phyloP scores from a whole-genome alignment of 2,329 filamentous ascomycete genomes.

The Pseudohalonectria lignicola region DNA sequence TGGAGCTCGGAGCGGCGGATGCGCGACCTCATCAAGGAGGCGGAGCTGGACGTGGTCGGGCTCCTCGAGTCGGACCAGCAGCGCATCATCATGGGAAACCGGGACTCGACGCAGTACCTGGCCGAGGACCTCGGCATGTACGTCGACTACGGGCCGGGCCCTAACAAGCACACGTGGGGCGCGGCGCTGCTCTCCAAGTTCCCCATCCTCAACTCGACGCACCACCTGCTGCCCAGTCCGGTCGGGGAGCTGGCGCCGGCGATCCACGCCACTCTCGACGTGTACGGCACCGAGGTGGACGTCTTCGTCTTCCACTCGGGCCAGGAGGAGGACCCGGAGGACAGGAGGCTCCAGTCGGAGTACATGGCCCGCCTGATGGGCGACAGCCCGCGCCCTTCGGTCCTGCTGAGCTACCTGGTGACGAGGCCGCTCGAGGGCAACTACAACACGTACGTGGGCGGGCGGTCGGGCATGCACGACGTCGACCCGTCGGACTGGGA shows the following conservation, averaged over 20 bases:
- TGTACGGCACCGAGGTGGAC: slow-evolving; percentile 81
- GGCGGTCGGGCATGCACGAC: slow-evolving; percentile 83
- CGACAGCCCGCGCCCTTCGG: slow-evolving; percentile 60
- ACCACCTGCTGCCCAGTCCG: slow-evolving; percentile 86
- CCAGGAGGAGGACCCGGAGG: slow-evolving; percentile 92
- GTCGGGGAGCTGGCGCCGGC: slow-evolving; percentile 92
- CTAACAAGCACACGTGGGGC: slow-evolving; percentile 99
- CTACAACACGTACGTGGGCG: slow-evolving; percentile 90
- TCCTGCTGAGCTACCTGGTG: slow-evolving; percentile 86
- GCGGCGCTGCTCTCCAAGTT: slow-evolving; percentile 90
- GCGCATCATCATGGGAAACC: slow-evolving; percentile 99
- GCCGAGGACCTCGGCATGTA: slow-evolving; percentile 98
- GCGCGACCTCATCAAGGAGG: slow-evolving; percentile 78
- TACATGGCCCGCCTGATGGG: slow-evolving; percentile 88
- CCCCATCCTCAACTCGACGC: slow-evolving; percentile 92
- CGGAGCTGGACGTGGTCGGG: slow-evolving; percentile 97
- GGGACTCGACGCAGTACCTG: slow-evolving; percentile 88
- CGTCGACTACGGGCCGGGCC: slow-evolving; percentile 90
- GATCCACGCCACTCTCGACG: slow-evolving; percentile 91
- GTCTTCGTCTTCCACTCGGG: slow-evolving; percentile 98
- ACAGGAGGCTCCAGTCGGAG: slow-evolving; percentile 73
- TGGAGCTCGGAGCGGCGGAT: slow-evolving; percentile 94
- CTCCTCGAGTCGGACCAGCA: slow-evolving; percentile 87
- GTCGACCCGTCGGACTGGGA: slow-evolving; percentile 92
- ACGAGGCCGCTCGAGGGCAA: slow-evolving; percentile 85